Conservation (phyloP, 495 filamentous ascomycete species). For the Jackrogersella minutella region DNA sequence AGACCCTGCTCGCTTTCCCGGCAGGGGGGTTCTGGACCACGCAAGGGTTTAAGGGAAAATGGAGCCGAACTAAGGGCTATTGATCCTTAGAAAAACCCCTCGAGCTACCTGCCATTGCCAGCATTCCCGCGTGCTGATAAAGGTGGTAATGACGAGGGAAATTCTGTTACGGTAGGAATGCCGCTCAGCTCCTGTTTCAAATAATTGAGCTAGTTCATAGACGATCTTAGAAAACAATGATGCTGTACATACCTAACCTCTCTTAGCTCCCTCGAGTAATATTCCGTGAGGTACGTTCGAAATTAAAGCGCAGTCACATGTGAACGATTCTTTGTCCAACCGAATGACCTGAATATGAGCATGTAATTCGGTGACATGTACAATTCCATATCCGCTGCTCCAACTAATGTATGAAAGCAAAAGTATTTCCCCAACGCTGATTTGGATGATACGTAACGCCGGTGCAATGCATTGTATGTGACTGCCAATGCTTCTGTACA, state of each 20-base stretch:
- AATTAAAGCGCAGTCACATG: slow-evolving; percentile 15
- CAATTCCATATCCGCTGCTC: slow-evolving; percentile 13
- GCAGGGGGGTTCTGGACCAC: slow-evolving; percentile 24
- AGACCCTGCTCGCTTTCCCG: slow-evolving; percentile 10
- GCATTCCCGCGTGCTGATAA: slow-evolving; percentile 20
- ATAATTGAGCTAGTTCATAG: not conserved
- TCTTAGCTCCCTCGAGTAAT: not conserved
- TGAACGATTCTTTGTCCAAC: slow-evolving; percentile 6
- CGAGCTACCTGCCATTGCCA: slow-evolving; percentile 27
- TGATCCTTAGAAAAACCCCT: slow-evolving; percentile 17
- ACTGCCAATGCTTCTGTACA: slow-evolving; percentile 34
- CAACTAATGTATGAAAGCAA: slow-evolving; percentile 11
- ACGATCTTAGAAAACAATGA: not conserved
- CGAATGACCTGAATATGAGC: slow-evolving; percentile 23
- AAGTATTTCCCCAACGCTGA: slow-evolving; percentile 24
- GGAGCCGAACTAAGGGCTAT: slow-evolving; percentile 12
- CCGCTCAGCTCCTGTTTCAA: not conserved
- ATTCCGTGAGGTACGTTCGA: not conserved
- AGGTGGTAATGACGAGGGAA: not conserved
- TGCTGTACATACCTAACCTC: not conserved
- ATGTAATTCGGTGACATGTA: slow-evolving; percentile 28
- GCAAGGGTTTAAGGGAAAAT: slow-evolving; percentile 17
- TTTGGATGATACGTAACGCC: slow-evolving; percentile 34
- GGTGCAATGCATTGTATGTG: slow-evolving; percentile 38
- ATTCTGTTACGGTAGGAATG: not conserved